Base-by-base conservation (phyloP, 768 basidiomycete genomes). In the Auriscalpium vulgare region DNA sequence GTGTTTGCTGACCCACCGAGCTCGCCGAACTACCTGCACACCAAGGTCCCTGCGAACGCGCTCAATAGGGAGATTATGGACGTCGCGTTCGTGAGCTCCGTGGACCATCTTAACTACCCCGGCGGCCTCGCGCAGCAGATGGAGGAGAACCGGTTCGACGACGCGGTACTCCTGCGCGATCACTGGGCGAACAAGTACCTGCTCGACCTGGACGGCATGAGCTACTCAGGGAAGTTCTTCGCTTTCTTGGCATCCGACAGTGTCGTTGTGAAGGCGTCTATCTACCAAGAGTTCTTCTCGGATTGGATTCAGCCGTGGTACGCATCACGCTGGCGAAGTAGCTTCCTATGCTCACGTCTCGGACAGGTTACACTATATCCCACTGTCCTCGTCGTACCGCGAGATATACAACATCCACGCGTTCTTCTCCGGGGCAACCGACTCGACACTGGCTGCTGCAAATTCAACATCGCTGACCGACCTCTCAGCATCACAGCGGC, bases 401-500 rank as follows among this genome's bases (percentile, higher is more conserved):
- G 95, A 99, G 71, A 84, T 99, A 51, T 97, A 98, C 74, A 95
- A 97, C 67, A 81, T 97, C 54, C 83, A 90, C 64, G 81, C 91
- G 2, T 99, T 87, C 76, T 98, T 97, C 75, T 92, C 91, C 0
- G 95, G 95, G 0, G 82, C 90, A 1, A 78, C 90, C 0, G 66
- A 75, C 10, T 74, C 84, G 3, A 80, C 84, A 40, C 69, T 88
- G 10, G 68, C 74, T 35, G 72, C 75, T 0, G 75, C 75, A 21
- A 85, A 84, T 63, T 76, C 75, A 16, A 82, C 82, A 0, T 60
- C 67, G 21, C 65, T 66, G 21, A 65, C 65, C 10, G 17, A 47
- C 17, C 59, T 70, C 6, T 69, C 72, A 50, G 62, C 62, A 40
- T 70, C 74, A 51, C 66, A 68, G 50, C 71, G 74, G 45, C 60